Base-by-base conservation (phyloP, 2,329 filamentous ascomycete genomes). In the Colletotrichum gloeosporioides region DNA sequence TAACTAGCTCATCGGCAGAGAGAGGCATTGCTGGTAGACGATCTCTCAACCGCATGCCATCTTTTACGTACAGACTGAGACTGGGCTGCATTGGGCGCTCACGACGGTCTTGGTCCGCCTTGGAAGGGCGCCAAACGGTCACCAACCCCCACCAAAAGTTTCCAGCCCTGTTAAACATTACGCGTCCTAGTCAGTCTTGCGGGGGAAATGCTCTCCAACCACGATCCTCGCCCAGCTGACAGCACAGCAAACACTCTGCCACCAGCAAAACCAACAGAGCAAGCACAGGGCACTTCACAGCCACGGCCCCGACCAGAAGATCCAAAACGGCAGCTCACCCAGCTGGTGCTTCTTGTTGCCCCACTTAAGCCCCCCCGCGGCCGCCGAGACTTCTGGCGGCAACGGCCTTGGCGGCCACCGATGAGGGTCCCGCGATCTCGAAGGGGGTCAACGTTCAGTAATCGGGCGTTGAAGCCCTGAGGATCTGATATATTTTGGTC, bases 141-240 rank as follows among this genome's bases (percentile, higher is more conserved):
- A n/a, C 71, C 69, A 27, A 34, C 7, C 57, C 32, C 63, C 25
- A 31, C 63, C 49, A 67, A 44, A 49, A 27, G 49, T 25, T 44
- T 53, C 62, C 74, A 44, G 49, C 32, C 64, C 59, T 69, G 64
- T 69, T 65, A 27, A 55, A 64, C 64, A 76, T 77, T 71, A 76
- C 73, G 76, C 76, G 76, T 77, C 73, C 67, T 31, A 64, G 69
- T 57, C 44, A 68, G 55, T 68, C 65, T 67, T 68, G 72, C 68
- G 68, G 66, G 66, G 75, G 22, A 27, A 25, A 34, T 4, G 32
- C 12, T 34, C 39, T 62, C 69, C 53, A 13, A 62, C 12, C 65
- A 70, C 39, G 61, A 57, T 61, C 71, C 53, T 71, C 36, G 61
- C 34, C 49, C 44, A 62, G 44, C 71, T 65, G 32, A 61, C 27